Evolutionary conservation across 1,284 basidiomycete species (phyloP).

Genomic region (Puccinia hordei): DNA sequence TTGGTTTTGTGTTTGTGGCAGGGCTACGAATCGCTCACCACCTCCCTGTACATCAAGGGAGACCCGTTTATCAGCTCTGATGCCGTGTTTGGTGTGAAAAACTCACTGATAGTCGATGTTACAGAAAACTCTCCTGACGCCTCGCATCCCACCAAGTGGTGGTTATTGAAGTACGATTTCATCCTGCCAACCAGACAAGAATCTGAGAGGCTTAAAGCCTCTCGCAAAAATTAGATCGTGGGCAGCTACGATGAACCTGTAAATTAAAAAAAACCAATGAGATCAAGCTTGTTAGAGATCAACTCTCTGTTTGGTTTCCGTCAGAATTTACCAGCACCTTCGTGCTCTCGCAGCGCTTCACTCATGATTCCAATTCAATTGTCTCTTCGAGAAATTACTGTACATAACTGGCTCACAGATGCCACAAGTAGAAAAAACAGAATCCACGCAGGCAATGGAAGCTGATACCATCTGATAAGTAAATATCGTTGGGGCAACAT

Average conservation of each 20-base stretch:
- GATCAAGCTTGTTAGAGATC: neutral
- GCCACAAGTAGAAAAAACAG: no score
- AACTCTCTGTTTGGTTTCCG: no score
- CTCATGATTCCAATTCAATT: neutral
- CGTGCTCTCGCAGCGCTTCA: neutral
- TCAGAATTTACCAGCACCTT: neutral
- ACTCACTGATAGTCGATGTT: constrained; percentile 57
- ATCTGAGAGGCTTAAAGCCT: constrained; percentile 58
- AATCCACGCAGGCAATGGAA: no score
- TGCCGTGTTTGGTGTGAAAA: constrained; percentile 74
- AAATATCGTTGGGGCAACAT: no score
- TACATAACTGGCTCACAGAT: no score
- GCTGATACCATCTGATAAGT: no score
- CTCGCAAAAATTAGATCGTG: neutral
- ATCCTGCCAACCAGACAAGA: constrained; percentile 62
- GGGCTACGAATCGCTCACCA: constrained; percentile 72
- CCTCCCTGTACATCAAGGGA: constrained; percentile 73
- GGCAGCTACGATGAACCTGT: neutral
- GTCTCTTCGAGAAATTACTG: no score
- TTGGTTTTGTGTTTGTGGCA: constrained; percentile 60
- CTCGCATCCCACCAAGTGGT: constrained; percentile 59
- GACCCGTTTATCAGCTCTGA: constrained; percentile 71
- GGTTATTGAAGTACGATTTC: constrained; percentile 66
- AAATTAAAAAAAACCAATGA: neutral
- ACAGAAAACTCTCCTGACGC: constrained; percentile 58